Evolutionary conservation across 1,284 basidiomycete genomes (phyloP), one percentile per base, ranked within the genome.

Genomic region (Ceraceosorus bombacis): DNA sequence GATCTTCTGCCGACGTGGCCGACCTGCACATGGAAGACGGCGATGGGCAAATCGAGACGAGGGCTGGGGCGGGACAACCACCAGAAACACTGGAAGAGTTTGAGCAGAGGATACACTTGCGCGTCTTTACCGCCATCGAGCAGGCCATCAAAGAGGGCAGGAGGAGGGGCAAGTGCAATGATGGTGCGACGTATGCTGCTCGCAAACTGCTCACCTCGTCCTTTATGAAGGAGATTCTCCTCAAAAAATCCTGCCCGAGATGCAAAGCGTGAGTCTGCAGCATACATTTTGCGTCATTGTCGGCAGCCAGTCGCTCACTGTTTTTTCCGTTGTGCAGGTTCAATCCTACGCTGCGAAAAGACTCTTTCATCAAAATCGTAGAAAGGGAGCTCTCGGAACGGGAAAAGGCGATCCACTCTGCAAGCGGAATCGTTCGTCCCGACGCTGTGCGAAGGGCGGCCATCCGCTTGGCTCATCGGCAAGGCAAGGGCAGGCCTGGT

Each of bases 361-460:
- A 98, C 76, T 91, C 90, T 1, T 84, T 89, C 74, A 89, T 90
- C 61, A 97, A 96, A 80, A 85, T 99, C 65, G 88, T 97, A 76
- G 93, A 97, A 80, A 89, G 89, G 72, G 91, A 92, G 71, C 82
- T 97, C 39, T 82, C 88, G 1, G 60, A 79, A 5, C 94, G 92
- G 79, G 88, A 93, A 74, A 89, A 88, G 78, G 81, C 79, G 43
- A 82, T 84, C 55, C 85, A 88, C 76, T 74, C 79, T 5, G 78
- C 80, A n/a, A 78, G 79, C 55, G 82, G 80, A n/a, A 79, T 86
- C 61, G 84, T 80, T 5, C 59, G 69, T 41, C 64, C 64, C 10
- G 61, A 70, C 54, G 68, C 60, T 37, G 46, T 67, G 37, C 27
- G 27, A 27, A 27, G 27, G 27, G 27, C 27, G 27, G 39, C 46